Evolutionary conservation across 306 rosid species (phyloP), one percentile per base, ranked within the genome.

Genomic region (Clitoria ternatea): DNA sequence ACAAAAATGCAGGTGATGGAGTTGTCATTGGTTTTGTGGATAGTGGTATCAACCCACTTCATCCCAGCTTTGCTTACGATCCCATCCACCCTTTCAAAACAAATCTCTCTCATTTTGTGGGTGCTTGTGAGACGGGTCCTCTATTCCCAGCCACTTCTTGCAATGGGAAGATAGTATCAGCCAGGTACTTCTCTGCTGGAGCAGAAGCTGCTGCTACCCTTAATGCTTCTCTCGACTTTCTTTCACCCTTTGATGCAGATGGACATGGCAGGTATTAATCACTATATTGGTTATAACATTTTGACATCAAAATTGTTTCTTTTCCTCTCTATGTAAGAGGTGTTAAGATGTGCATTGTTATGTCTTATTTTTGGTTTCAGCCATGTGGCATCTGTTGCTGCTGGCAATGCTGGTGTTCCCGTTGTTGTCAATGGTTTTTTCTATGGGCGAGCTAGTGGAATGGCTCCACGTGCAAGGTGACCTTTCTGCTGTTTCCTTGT

Each of bases 391-490:
- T 90, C 98, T 53, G 73, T 65, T 22, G 95, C 92, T 6, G 97
- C 96, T 76, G 98, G 97, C 65, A 94, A 94, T 84, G 78, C 79
- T 62, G 91, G 81, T 54, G 92, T 94, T 71, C 86, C 94, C 0
- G 95, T 94, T 44, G 80, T 85, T 45, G 92, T 85, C 2, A 80
- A 90, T 33, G 89, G 85, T 61, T 89, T 79, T 75, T 81, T 10
- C 52, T 90, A 85, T 30, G 98, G 98, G 3, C 73, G 11, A 72
- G 92, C 97, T 6, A 83, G 91, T 55, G 98, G 98, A 37, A 89
- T 90, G 82, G 98, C 97, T 26, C 95, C 98, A 4, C 83, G 87
- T 7, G 96, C 97, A 19, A 79, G 88, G 98, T 92, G 42, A 18
- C 66, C 13, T 66, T 12, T 17, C 7, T 22, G 32, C 6, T 52